Evolutionary conservation across 1,284 basidiomycete genomes (phyloP), one percentile per base, ranked within the genome.

Genomic region (Coniferiporia weirii): DNA sequence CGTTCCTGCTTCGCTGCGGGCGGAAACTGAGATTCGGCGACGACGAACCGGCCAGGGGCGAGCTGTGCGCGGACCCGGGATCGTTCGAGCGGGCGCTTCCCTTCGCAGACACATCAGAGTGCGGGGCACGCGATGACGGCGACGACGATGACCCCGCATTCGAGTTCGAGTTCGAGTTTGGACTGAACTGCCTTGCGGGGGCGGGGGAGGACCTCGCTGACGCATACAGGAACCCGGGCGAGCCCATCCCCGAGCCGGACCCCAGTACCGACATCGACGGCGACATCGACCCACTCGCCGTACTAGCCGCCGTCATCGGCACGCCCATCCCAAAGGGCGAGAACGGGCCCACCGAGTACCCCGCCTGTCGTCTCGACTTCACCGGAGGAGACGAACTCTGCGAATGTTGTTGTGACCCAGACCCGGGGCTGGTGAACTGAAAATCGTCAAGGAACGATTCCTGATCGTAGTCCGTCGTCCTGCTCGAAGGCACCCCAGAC

Each of bases 391-490:
- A 54, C 17, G 43, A 43, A 20, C 19, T 43, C 13, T 15, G 12
- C 38, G 38, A 15, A 3, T 46, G 51, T 13, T 15, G 35, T 13
- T 52, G 34, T 1, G n/a, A 17, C 51, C 51, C 19, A 15, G 13
- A 40, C n/a, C 53, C 44, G n/a, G 52, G 43, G 20, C 44, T 35
- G 13, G 49, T 32, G 52, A 61, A 54, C 35, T 61, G 55, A 36
- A 58, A 61, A 38, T 61, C 60, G 40, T 61, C 60, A 27, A 53
- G 49, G 32, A 58, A 58, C 27, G 56, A 61, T 34, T 54, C 60
- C 22, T 56, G 52, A 9, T 50, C 47, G 3, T 20, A 44, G 6
- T 57, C 49, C 36, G 10, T 19, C 36, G 10, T 19, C 19, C 51
- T 52, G n/a, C 34, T 35, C 32, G 43, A 35, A 9, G 6, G 47